Conservation (phyloP, 495 filamentous ascomycete genomes). For the Trichodelitschia bisporula region DNA sequence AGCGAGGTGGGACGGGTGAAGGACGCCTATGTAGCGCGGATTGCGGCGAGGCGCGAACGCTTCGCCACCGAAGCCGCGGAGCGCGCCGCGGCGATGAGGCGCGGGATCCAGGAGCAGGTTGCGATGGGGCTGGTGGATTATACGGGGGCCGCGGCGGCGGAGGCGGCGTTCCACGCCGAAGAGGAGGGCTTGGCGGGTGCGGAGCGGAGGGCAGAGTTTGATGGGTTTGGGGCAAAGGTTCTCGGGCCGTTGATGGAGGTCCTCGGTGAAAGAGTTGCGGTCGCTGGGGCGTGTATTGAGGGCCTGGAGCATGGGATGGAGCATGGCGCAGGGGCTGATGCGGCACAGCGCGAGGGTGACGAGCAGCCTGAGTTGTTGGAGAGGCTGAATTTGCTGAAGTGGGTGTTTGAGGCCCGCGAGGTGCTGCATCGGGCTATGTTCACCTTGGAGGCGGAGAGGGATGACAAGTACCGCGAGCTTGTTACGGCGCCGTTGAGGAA, state of each 20-base stretch:
- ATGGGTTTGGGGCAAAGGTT: slow-evolving; percentile 48
- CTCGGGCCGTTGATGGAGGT: slow-evolving; percentile 55
- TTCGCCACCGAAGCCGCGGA: slow-evolving; percentile 23
- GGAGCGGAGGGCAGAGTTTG: too few relatives aligned
- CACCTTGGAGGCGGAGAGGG: slow-evolving; percentile 58
- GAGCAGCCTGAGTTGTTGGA: slow-evolving; percentile 86
- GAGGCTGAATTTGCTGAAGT: slow-evolving; percentile 83
- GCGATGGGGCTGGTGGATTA: slow-evolving; percentile 51
- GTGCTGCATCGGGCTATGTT: slow-evolving; percentile 61
- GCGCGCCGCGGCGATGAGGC: slow-evolving; percentile 23
- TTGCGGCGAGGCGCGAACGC: slow-evolving; percentile 16
- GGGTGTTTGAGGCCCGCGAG: slow-evolving; percentile 89
- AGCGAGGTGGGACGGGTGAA: slow-evolving; percentile 45
- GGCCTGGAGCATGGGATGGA: slow-evolving; percentile 44
- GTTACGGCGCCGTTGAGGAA: slow-evolving; percentile 61
- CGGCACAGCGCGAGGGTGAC: slow-evolving; percentile 81
- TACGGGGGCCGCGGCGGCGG: slow-evolving; percentile 55
- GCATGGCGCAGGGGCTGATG: slow-evolving; percentile 51
- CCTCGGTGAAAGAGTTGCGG: slow-evolving; percentile 22
- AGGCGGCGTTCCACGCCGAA: slow-evolving; percentile 42
- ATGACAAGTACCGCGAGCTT: slow-evolving; percentile 61
- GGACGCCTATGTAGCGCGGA: slow-evolving; percentile 22
- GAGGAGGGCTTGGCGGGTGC: too few relatives aligned
- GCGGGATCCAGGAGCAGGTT: slow-evolving; percentile 50
- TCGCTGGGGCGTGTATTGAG: slow-evolving; percentile 37